Evolutionary conservation across 2,329 filamentous ascomycete species (phyloP), one percentile per base, ranked within the genome.

Genomic region (Colletotrichum lentis): DNA sequence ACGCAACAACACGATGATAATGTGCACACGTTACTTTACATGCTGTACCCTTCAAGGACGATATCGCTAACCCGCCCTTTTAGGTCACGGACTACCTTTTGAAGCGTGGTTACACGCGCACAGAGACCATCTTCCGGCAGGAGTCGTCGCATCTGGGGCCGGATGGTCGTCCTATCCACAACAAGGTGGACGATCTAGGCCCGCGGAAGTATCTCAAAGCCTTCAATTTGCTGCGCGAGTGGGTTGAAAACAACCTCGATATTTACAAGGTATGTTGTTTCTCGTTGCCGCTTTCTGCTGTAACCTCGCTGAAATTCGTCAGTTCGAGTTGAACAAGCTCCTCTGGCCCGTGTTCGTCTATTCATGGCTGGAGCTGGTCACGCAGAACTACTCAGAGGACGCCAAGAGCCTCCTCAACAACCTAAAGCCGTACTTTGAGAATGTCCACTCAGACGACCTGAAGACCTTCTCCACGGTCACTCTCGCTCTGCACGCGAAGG

Each of bases 261-360:
- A 86, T 98, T 35, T 98, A 98, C 86, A 97, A 97, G 84, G 92
- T 91, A 78, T 37, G 35, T 56, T 24, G 10, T 12, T 22, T 37
- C 39, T 54, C 0, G 20, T 5, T 43, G 72, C 31, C 43, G 7
- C 18, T 20, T 64, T 50, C 64, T 37, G 44, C 37, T n/a, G 52
- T 46, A 22, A 3, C 11, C 8, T 20, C 7, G 49, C 71, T 77
- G 43, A 75, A 57, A 2, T 52, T 12, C 67, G 14, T 2, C 70
- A 94, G 88, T 93, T 95, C 52, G 96, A 99, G 80, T 84, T 99
- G 3, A 86, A 88, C 67, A 94, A 96, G 72, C 83, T 98, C 4
- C 81, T 97, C 18, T 99, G 96, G 94, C 96, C 96, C 0, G 82
- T 96, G 0, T 98, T 97, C 75, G 92, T 98, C 58, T 97, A 99